phyloP scores from a whole-genome alignment of 2,329 filamentous ascomycete species.

The Allantophomopsis cytisporea region DNA sequence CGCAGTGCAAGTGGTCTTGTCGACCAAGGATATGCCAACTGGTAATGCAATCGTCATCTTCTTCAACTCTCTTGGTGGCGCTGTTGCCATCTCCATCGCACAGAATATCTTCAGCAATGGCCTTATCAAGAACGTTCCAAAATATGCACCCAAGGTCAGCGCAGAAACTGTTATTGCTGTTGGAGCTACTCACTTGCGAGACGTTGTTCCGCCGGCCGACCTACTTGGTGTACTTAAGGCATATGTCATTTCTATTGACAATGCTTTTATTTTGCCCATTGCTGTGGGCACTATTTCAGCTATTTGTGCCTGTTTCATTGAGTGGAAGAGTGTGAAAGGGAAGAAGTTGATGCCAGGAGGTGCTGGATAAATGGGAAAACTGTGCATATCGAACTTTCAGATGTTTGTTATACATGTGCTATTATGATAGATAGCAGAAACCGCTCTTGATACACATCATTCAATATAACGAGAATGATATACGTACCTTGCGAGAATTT shows the following conservation, averaged over 20 bases:
- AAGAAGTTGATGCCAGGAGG: slow-evolving; percentile 13
- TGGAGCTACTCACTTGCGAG: slow-evolving; percentile 26
- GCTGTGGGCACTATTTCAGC: slow-evolving; percentile 14
- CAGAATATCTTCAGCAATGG: slow-evolving; percentile 30
- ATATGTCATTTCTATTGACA: slow-evolving; percentile 19
- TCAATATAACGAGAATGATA: too few species aligned
- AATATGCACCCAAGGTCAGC: slow-evolving; percentile 16
- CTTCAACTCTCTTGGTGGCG: slow-evolving; percentile 42
- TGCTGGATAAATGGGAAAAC: slow-evolving; percentile 2
- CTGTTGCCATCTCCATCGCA: slow-evolving; percentile 42
- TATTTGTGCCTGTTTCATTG: slow-evolving; percentile 13
- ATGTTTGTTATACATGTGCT: too few species aligned
- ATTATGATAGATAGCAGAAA: too few species aligned
- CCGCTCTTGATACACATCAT: too few species aligned
- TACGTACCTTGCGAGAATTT: too few species aligned
- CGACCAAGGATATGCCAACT: slow-evolving; percentile 35
- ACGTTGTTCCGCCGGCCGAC: slow-evolving; percentile 17
- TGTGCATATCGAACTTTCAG: too few species aligned
- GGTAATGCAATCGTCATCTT: slow-evolving; percentile 44
- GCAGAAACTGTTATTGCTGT: slow-evolving; percentile 22
- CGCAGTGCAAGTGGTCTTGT: slow-evolving; percentile 30
- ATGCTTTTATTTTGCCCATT: slow-evolving; percentile 15
- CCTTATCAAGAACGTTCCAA: slow-evolving; percentile 11
- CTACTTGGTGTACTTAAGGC: slow-evolving; percentile 24
- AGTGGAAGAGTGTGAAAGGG: slow-evolving; percentile 18